Evolutionary conservation across 2,329 filamentous ascomycete species (phyloP).

Genomic region (Penicillium sp.): DNA sequence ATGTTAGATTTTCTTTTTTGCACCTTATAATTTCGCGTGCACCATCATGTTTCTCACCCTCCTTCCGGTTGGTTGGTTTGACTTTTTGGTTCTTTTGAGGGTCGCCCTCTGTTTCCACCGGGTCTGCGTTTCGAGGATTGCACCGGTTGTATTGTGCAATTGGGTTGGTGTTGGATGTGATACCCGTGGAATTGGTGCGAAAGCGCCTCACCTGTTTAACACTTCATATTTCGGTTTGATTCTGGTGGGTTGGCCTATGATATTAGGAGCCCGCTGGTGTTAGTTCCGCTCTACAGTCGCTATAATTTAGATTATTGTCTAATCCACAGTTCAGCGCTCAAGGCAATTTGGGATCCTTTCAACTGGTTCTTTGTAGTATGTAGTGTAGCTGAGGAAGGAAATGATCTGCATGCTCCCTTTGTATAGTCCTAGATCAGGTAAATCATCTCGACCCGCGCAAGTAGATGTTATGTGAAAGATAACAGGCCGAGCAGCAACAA

Average conservation of each 20-base stretch:
- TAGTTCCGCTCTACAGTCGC: conserved; percentile 17
- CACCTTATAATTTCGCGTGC: not conserved
- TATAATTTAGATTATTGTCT: conserved; percentile 24
- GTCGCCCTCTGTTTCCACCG: conserved; percentile 10
- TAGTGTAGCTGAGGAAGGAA: not conserved
- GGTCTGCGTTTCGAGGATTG: conserved; percentile 16
- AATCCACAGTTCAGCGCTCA: conserved; percentile 18
- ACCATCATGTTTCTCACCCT: not conserved
- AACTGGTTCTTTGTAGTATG: not conserved
- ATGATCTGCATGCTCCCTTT: too few relatives aligned
- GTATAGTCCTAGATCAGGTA: too few relatives aligned
- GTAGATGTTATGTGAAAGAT: too few relatives aligned
- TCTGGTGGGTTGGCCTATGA: conserved; percentile 1
- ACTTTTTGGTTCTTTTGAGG: conserved; percentile 4
- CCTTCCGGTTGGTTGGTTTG: not conserved
- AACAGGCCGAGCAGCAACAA: too few relatives aligned
- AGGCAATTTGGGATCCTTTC: not conserved
- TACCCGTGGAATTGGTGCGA: conserved; percentile 24
- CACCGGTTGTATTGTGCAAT: conserved; percentile 10
- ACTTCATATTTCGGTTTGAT: conserved; percentile 8
- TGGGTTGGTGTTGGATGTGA: conserved; percentile 24
- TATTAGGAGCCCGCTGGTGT: conserved; percentile 5
- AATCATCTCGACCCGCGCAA: too few relatives aligned
- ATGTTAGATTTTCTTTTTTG: conserved; percentile 2
- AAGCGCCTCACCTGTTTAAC: conserved; percentile 7